A percentile compares a stretch with the other conserved stretches of the same genome.
phyloP scores from a whole-genome alignment of 228 moss, liverwort and hornwort genomes.

The Sphagnum magellanicum region DNA sequence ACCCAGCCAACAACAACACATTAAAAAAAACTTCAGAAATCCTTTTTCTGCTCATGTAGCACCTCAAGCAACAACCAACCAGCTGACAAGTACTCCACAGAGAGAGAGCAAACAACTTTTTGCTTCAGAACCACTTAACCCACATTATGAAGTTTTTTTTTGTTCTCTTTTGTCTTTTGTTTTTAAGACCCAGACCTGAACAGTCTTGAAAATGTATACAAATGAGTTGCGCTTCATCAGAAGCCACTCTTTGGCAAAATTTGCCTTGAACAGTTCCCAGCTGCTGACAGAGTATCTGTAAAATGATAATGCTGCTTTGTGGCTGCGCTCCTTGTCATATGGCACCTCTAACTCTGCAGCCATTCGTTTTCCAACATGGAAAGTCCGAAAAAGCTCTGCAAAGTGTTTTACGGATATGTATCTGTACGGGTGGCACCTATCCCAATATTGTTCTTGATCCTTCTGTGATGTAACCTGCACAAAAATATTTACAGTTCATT shows the following conservation, averaged over 20 bases:
- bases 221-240: slow-evolving; percentile 72
- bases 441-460: slow-evolving; percentile 87
- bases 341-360: slow-evolving; percentile 42
- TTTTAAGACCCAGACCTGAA: slow-evolving; percentile 25
- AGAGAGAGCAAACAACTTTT: not conserved
- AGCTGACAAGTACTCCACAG: not conserved
- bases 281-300: slow-evolving; percentile 55
- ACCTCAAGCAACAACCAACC: not conserved
- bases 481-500: no score
- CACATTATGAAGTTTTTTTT: not conserved
- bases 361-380: slow-evolving; percentile 48
- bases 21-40: slow-evolving; percentile 39
- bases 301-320: slow-evolving; percentile 65
- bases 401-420: slow-evolving; percentile 63
- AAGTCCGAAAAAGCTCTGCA: slow-evolving; percentile 38
- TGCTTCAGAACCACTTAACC: not conserved
- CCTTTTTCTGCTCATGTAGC: no score
- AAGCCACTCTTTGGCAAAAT: slow-evolving; percentile 54
- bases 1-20: not conserved
- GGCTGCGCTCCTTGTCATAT: slow-evolving; percentile 56
- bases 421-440: slow-evolving; percentile 35
- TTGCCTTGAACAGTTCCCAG: slow-evolving; percentile 57
- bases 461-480: slow-evolving; percentile 71
- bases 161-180: no score
- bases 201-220: slow-evolving; percentile 60